Evolutionary conservation across 805 yeast species (phyloP).

Genomic region (Schwanniomyces pseudopolymorphus): DNA sequence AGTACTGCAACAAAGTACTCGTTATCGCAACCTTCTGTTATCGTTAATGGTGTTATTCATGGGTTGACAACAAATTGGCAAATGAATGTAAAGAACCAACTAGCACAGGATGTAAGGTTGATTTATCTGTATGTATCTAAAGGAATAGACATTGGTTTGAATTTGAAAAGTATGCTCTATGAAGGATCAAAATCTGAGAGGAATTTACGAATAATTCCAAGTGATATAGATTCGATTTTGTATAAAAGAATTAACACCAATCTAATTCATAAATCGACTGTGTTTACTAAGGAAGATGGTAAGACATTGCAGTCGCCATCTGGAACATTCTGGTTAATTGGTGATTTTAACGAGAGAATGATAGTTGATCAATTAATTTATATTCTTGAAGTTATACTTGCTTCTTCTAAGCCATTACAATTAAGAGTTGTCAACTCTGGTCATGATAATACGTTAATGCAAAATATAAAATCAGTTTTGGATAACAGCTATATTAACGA

Average conservation of each 20-base stretch:
- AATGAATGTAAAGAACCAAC: constrained; percentile 48
- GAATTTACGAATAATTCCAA: constrained; percentile 40
- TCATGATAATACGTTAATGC: background rate
- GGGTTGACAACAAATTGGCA: constrained; percentile 58
- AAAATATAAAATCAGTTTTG: background rate
- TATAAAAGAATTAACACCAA: constrained; percentile 30
- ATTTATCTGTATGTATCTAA: constrained; percentile 26
- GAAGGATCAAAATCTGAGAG: constrained; percentile 43
- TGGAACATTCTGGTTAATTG: constrained; percentile 54
- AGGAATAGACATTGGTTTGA: constrained; percentile 20
- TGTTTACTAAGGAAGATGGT: constrained; percentile 17
- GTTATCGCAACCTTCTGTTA: constrained; percentile 49
- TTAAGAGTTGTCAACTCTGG: background rate
- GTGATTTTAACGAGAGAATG: constrained; percentile 45
- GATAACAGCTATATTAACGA: background rate
- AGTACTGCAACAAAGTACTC: constrained; percentile 28
- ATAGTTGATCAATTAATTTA: constrained; percentile 46
- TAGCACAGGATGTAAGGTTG: constrained; percentile 50
- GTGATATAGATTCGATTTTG: constrained; percentile 29
- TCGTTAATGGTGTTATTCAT: constrained; percentile 72
- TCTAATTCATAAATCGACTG: constrained; percentile 21
- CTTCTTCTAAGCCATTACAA: background rate
- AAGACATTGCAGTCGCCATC: constrained; percentile 41
- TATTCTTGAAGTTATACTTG: constrained; percentile 22
- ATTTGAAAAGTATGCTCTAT: constrained; percentile 43